These are phyloP conservation scores for Didymella segeticola DNA, from an alignment of 2,329 filamentous ascomycete genomes.

Conservation along the genomic window DNA sequence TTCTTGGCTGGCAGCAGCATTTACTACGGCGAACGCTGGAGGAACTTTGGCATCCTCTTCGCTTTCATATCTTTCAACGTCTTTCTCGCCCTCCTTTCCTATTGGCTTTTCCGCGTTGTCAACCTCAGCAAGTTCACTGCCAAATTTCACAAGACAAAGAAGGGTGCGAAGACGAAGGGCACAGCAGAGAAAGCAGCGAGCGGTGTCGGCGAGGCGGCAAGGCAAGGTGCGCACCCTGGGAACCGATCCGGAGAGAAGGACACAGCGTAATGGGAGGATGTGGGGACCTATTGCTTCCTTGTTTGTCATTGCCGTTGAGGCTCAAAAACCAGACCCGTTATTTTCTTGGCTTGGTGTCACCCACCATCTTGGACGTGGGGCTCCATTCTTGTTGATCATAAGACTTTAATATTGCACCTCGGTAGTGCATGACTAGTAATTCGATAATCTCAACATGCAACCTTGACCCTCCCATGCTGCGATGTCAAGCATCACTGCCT, in stretches of 20 bases:
- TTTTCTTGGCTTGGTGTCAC: slow-evolving; percentile 1
- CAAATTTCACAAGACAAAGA: slow-evolving; percentile 26
- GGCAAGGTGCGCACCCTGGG: slow-evolving; percentile 28
- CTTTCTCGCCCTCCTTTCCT: slow-evolving; percentile 63
- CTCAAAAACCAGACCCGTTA: slow-evolving; percentile 6
- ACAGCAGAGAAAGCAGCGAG: slow-evolving; percentile 21
- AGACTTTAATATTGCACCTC: slow-evolving; percentile 4
- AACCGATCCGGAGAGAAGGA: slow-evolving; percentile 27
- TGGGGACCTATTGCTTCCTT: slow-evolving; percentile 1
- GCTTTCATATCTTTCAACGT: slow-evolving; percentile 71
- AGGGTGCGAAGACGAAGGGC: slow-evolving; percentile 24
- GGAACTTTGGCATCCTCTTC: slow-evolving; percentile 75
- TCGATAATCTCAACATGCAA: not conserved
- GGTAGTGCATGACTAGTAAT: slow-evolving; percentile 7
- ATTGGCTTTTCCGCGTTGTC: slow-evolving; percentile 55
- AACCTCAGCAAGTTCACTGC: slow-evolving; percentile 27
- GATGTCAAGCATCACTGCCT: not conserved
- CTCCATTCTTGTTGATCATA: not conserved
- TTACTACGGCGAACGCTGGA: slow-evolving; percentile 62
- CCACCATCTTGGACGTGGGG: slow-evolving; percentile 1
- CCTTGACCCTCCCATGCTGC: not conserved
- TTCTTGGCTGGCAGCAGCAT: slow-evolving; percentile 55
- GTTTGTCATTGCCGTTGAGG: slow-evolving; percentile 2
- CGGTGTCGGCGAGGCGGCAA: slow-evolving; percentile 17
- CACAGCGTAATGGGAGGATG: slow-evolving; percentile 8